Conservation (phyloP, 257 asterid genomes). For the Fraxinus pennsylvanica region DNA sequence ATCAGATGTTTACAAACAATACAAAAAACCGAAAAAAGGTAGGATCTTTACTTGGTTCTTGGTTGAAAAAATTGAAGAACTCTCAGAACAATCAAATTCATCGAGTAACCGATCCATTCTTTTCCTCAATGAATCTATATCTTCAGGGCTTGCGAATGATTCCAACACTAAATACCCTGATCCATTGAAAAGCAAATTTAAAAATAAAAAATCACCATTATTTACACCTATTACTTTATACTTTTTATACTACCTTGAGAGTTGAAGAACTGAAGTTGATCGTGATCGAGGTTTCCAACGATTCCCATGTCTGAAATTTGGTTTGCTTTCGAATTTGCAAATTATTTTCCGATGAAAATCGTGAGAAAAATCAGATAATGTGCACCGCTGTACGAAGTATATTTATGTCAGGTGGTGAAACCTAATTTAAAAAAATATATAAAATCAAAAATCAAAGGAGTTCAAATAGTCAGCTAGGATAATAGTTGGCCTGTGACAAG, state of each 20-base stretch:
- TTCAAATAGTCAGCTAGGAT: too few relatives aligned
- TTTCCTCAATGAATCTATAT: constrained; percentile 57
- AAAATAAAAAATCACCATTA: not conserved
- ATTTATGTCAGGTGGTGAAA: constrained; percentile 13
- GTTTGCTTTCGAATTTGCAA: not conserved
- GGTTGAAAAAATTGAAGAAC: constrained; percentile 80
- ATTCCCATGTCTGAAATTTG: constrained; percentile 14
- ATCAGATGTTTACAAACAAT: not conserved
- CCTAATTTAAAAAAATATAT: not conserved
- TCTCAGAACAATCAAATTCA: constrained; percentile 61
- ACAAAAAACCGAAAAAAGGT: constrained; percentile 4
- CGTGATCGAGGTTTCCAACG: constrained; percentile 33
- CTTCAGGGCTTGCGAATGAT: constrained; percentile 66
- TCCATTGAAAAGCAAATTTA: not conserved
- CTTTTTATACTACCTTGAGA: constrained; percentile 35
- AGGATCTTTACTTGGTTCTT: constrained; percentile 66
- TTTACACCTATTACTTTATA: not conserved
- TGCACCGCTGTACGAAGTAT: not conserved
- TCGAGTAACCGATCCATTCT: constrained; percentile 72
- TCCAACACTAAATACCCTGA: constrained; percentile 78
- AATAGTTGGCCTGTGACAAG: too few relatives aligned
- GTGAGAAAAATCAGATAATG: not conserved
- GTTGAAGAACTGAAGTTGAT: constrained; percentile 39
- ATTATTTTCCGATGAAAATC: not conserved
- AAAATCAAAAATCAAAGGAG: too few relatives aligned